A percentile compares a stretch with the other conserved stretches of the same genome.
phyloP scores from a whole-genome alignment of 2,329 filamentous ascomycete genomes.

The Colletotrichum lentis region DNA sequence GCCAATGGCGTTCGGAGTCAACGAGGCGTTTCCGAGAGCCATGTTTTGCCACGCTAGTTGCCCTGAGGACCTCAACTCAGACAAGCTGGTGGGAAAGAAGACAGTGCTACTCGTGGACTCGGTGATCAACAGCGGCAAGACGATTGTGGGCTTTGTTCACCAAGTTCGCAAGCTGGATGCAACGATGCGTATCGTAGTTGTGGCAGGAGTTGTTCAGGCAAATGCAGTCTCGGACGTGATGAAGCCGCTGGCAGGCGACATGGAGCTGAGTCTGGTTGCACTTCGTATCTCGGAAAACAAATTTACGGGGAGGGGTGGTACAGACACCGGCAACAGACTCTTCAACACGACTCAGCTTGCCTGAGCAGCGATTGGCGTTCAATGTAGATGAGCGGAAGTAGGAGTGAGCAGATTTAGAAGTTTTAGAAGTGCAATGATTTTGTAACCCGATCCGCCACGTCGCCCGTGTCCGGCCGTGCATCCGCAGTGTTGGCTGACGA shows the following conservation, averaged over 20 bases:
- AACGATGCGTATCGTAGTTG: conserved; percentile 58
- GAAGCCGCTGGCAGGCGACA: conserved; percentile 38
- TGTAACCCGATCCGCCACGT: too few species aligned
- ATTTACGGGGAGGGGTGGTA: conserved; percentile 60
- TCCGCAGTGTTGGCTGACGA: too few species aligned
- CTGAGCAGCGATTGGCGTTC: conserved; percentile 34
- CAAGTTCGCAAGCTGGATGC: conserved; percentile 53
- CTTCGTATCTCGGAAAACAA: conserved; percentile 65
- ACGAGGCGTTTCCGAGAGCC: conserved; percentile 59
- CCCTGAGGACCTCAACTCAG: conserved; percentile 51
- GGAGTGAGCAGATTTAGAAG: too few species aligned
- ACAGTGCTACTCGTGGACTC: conserved; percentile 66
- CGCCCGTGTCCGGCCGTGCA: too few species aligned
- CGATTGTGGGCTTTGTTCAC: conserved; percentile 57
- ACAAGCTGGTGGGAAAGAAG: conserved; percentile 51
- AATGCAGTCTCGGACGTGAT: conserved; percentile 41
- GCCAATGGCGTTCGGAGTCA: conserved; percentile 67
- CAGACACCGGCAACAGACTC: conserved; percentile 67
- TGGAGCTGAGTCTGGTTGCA: conserved; percentile 55
- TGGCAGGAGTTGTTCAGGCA: conserved; percentile 64
- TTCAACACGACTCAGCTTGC: conserved; percentile 64
- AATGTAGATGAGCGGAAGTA: too few species aligned
- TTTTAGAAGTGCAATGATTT: too few species aligned
- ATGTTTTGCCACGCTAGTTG: conserved; percentile 58
- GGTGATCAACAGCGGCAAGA: conserved; percentile 66